Evolutionary conservation across 2,329 filamentous ascomycete species (phyloP), one percentile per base, ranked within the genome.

Genomic region (Xylariaceae sp.): DNA sequence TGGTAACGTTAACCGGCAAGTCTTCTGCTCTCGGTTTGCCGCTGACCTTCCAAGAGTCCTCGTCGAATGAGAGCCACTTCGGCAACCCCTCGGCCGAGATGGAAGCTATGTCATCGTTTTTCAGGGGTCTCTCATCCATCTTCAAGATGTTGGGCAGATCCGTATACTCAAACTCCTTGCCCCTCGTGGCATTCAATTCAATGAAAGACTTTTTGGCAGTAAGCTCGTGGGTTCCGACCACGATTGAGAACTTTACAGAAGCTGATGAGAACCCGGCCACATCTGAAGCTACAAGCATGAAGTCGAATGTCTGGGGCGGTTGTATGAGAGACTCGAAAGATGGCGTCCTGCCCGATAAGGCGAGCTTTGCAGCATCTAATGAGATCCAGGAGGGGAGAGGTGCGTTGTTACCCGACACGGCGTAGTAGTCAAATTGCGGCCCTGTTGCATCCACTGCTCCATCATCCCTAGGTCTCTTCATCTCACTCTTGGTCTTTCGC

Each of bases 341-440:
- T 0, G 90, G 91, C 1, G 88, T 88, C 39, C 75, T 82, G 23
- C 92, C 92, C 0, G 82, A 83, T 67, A 96, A 95, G 0, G 79
- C 80, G 45, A 96, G 75, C 0, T 74, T 78, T 1, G 71, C 71
- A 0, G 81, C 70, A 65, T 94, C 82, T 68, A 96, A 96, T n/a
- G 76, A 76, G 50, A 96, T 77, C 92, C 92, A 96, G 0, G 90
- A 87, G 17, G 92, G 92, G 42, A 96, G 76, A 42, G 92, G 91
- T n/a, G 88, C 89, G 68, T 89, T 89, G 68, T 93, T 83, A 4
- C 79, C 80, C 3, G 89, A 88, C 2, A 88, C 85, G 7, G 90
- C 89, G 70, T 94, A 93, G 72, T 92, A 96, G 59, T 85, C 84
- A 54, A 86, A 79, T 13, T 74, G 76, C 8, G 77, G 57, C 7